These are phyloP conservation scores for Paracoccidioides lutzii DNA, from an alignment of 2,329 filamentous ascomycete genomes.

Conservation along the genomic window DNA sequence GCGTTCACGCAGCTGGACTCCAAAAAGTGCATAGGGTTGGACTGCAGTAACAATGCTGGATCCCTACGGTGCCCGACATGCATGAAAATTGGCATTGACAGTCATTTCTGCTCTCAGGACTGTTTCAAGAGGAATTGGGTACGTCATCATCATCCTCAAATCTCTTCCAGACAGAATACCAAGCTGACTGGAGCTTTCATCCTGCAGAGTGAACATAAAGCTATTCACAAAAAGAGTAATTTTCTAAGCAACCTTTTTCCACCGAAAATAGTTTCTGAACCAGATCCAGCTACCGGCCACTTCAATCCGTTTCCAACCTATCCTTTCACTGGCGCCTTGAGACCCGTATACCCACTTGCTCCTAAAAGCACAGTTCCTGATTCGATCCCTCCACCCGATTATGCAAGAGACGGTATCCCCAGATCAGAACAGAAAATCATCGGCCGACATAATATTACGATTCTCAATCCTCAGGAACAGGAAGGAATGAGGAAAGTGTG, in stretches of 20 bases:
- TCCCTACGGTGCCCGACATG: constrained; percentile 89
- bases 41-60: constrained; percentile 78
- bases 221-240: constrained; percentile 67
- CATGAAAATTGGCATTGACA: constrained; percentile 77
- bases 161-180: too few relatives aligned
- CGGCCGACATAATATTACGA: constrained; percentile 66
- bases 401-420: constrained; percentile 70
- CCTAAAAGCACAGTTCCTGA: constrained; percentile 59
- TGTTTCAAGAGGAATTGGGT: constrained; percentile 99
- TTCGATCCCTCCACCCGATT: constrained; percentile 73
- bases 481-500: constrained; percentile 91
- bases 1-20: constrained; percentile 21
- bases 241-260: constrained; percentile 59
- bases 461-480: constrained; percentile 66
- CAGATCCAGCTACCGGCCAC: constrained; percentile 74
- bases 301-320: constrained; percentile 91
- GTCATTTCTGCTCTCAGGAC: constrained; percentile 95
- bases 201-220: constrained; percentile 65
- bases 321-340: constrained; percentile 63
- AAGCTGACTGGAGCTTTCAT: constrained; percentile 9
- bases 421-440: constrained; percentile 51
- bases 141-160: constrained; percentile 25
- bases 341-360: constrained; percentile 80
- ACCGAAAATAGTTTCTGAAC: constrained; percentile 78
- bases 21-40: constrained; percentile 57